These are phyloP conservation scores for Sclerotiophoma versabilis DNA, from an alignment of 2,329 filamentous ascomycete genomes.

Conservation along the genomic window DNA sequence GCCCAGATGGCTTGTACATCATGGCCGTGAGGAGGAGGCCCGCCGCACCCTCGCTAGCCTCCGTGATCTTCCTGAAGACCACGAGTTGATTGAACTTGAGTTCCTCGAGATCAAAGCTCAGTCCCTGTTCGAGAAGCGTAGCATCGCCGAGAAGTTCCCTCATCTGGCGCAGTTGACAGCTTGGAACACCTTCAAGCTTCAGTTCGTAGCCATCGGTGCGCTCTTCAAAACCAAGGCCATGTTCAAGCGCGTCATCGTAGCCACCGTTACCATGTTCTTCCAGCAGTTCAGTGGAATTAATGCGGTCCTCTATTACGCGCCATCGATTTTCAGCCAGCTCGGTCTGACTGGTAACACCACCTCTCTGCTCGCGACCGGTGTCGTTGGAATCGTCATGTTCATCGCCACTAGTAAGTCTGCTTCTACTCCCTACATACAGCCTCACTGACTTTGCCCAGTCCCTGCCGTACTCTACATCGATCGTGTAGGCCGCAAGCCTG, in stretches of 20 bases:
- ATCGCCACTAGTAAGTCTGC: conserved; percentile 56
- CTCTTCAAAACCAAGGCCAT: conserved; percentile 71
- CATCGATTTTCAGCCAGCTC: conserved; percentile 58
- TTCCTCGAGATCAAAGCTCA: conserved; percentile 86
- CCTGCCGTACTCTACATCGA: conserved; percentile 72
- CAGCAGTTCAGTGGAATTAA: conserved; percentile 51
- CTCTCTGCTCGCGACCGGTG: conserved; percentile 72
- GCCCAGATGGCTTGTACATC: conserved; percentile 77
- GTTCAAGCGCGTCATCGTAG: conserved; percentile 70
- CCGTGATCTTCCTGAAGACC: conserved; percentile 65
- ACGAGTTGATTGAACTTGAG: conserved; percentile 76
- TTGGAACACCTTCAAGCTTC: conserved; percentile 63
- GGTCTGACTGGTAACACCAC: conserved; percentile 56
- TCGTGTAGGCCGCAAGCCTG: conserved; percentile 68
- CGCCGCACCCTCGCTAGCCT: conserved; percentile 68
- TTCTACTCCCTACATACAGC: background rate
- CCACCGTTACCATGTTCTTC: conserved; percentile 59
- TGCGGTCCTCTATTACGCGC: conserved; percentile 56
- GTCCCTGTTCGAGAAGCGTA: conserved; percentile 77
- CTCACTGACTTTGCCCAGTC: conserved; percentile 46
- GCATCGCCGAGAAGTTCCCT: conserved; percentile 70
- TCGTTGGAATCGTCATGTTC: conserved; percentile 75
- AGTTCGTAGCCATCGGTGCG: conserved; percentile 71
- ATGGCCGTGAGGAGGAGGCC: conserved; percentile 72
- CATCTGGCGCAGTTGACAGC: conserved; percentile 65